Evolutionary conservation across 2,329 filamentous ascomycete genomes (phyloP), one percentile per base, ranked within the genome.

Genomic region (Pyrenochaeta sp.): DNA sequence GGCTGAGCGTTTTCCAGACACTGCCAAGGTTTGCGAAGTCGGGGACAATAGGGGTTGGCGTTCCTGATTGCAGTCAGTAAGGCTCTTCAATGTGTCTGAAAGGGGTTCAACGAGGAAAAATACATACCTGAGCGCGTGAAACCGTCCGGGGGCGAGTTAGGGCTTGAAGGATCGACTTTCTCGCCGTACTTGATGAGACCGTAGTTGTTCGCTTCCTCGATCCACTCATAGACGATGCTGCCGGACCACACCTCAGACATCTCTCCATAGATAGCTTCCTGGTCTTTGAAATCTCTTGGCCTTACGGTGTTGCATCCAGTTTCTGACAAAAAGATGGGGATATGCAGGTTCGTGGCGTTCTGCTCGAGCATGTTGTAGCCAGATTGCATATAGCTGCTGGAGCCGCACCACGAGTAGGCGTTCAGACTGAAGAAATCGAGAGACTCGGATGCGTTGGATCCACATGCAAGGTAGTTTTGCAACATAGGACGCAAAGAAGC

Each of bases 221-320:
- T 90, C 90, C 90, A 96, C 68, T 96, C 90, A 72, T 96, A 95
- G 55, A 95, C 79, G 51, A 96, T 91, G 39, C 88, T 80, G 41
- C 90, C 90, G 37, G 88, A 91, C 79, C 82, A 86, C 19, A 77
- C 84, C 73, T 78, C 76, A 5, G 80, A 74, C 90, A 96, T 96
- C 3, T 89, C 72, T 29, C 88, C 87, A 60, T 94, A 87, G 57
- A 96, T 89, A 35, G 89, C 85, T 27, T 81, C 78, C 71, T 94
- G 89, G 65, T 96, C 87, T 17, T 78, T 77, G 65, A 88, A 90
- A 1, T 78, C 73, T 29, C 87, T 81, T 0, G 86, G 84, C 2
- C 74, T 73, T 1, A 78, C 77, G 1, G 75, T 79, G 66, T 89
- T 92, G 79, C 90, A 96, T 45, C 90, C 90, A 3, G 89, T 94